Base-by-base conservation (phyloP, 352 stramenopile genomes). In the Globisporangium emineosum region DNA sequence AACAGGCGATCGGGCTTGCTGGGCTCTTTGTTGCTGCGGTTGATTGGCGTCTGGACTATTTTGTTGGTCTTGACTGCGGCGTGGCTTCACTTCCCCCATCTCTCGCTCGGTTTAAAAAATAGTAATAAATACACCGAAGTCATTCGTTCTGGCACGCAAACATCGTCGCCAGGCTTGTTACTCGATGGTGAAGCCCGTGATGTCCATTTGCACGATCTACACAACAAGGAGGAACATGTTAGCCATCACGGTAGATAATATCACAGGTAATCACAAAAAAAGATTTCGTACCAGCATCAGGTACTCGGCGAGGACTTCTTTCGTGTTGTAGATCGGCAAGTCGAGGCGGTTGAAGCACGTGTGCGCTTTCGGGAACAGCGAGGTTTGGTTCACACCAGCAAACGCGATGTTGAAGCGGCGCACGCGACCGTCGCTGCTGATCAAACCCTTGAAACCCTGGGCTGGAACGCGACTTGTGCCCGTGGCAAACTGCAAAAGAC, bases 201-300 rank as follows among this genome's bases (percentile, higher is more conserved):
- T 90, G 67, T 98, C 95, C 95, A 99, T 99, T 63, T 97, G 94
- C 47, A 99, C 98, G 30, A 98, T 97, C 77, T 80, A 50, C 30
- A 9, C 30, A 61, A 4, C 29, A 29, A 6, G 60, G 13, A 33
- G 27, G 21, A 51, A 7, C 19, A 13, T 23, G 17, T 52, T 17
- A 52, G 45, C 13, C 13, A 43, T n/a, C 45, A 52, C 21, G 12
- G 13, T 32, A 32, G 1, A 27, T 9, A 60, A 42, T 37, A 40
- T 42, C 21, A 35, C 21, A 35, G 50, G 7, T 23, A 42, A 4
- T 25, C 17, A 29, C 23, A 27, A 25, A n/a, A 43, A 10, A n/a
- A 2, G 12, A 52, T 5, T 54, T 5, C 73, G 57, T 56, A 86
- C 73, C 61, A 91, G 63, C 49, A 82, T 87, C 42, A 91, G 54